Evolutionary conservation across 257 asterid genomes (phyloP).

Genomic region (Ophiorrhiza pumila): DNA sequence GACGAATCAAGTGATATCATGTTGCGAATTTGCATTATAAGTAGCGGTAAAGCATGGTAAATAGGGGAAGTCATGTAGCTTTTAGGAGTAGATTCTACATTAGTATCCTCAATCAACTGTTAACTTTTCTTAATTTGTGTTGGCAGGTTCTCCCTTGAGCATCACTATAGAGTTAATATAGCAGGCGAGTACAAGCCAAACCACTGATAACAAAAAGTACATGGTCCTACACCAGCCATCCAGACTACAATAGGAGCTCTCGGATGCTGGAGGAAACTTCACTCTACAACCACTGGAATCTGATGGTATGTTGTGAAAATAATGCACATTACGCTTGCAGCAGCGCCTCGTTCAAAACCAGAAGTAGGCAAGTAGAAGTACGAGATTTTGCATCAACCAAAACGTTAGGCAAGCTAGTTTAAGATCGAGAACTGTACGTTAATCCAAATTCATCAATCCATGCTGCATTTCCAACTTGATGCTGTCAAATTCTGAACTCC

Average conservation of each 20-base stretch:
- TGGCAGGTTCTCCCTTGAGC: not conserved
- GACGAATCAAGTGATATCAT: too few species aligned
- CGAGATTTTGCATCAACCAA: too few species aligned
- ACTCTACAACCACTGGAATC: not conserved
- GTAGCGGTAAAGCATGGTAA: not conserved
- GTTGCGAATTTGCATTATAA: too few species aligned
- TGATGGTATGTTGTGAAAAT: not conserved
- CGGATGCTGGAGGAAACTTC: not conserved
- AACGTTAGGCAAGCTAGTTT: not conserved
- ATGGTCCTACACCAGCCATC: not conserved
- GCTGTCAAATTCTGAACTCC: not conserved
- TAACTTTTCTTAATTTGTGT: not conserved
- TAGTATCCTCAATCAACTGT: not conserved
- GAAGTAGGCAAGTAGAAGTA: not conserved
- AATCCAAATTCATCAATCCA: not conserved
- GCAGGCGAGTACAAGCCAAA: not conserved
- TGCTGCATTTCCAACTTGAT: too few species aligned
- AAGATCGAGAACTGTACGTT: not conserved
- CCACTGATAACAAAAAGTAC: not conserved
- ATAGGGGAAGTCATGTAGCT: not conserved
- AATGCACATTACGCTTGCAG: not conserved
- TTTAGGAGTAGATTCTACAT: not conserved
- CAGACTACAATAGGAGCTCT: not conserved
- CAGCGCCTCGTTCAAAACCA: not conserved
- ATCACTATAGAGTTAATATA: not conserved